Evolutionary conservation across 1,284 basidiomycete genomes (phyloP), one percentile per base, ranked within the genome.

Genomic region (Puccinia brachypodii): DNA sequence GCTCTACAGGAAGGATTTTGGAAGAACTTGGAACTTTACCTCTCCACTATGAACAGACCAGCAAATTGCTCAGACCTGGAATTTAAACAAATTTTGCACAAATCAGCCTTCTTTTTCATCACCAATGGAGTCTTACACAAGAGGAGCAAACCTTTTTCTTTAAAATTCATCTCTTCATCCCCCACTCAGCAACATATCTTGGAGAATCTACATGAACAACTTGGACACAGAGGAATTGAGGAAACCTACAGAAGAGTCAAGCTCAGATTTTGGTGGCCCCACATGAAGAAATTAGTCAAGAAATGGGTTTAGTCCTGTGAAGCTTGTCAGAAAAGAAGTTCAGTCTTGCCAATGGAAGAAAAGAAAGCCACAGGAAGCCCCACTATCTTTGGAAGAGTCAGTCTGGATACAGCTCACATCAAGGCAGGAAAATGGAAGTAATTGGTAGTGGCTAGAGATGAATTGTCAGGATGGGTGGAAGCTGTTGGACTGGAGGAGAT

Each of bases 381-480:
- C 25, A n/a, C 8, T 4, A 16, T 76, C 2, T 76, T 64, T 76
- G 53, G 22, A 38, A 1, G 74, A 33, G 33, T 76, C 19, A 40
- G 28, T 40, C 33, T 76, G 28, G 74, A 76, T 13, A n/a, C 74
- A 11, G n/a, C 14, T 14, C 74, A 44, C 58, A 76, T 22, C 56
- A 76, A 64, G 31, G 58, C 50, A 1, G 58, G 56, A 40, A 28
- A 38, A 11, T 76, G 22, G 28, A 68, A 68, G 22, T 77, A 68
- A 22, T 28, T 77, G 25, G 36, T 77, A 33, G 31, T 78, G 14
- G 76, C 76, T 1, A 42, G 64, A 25, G 58, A 68, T 53, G 44
- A 64, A 13, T 47, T 77, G 6, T 77, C 76, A 6, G 76, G 76
- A 50, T 77, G 42, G 76, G n/a, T 68, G 44, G 76, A 77, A 69